Conservation (phyloP, 2,329 filamentous ascomycete genomes). For the Hawksworthiomyces lignivorus region DNA sequence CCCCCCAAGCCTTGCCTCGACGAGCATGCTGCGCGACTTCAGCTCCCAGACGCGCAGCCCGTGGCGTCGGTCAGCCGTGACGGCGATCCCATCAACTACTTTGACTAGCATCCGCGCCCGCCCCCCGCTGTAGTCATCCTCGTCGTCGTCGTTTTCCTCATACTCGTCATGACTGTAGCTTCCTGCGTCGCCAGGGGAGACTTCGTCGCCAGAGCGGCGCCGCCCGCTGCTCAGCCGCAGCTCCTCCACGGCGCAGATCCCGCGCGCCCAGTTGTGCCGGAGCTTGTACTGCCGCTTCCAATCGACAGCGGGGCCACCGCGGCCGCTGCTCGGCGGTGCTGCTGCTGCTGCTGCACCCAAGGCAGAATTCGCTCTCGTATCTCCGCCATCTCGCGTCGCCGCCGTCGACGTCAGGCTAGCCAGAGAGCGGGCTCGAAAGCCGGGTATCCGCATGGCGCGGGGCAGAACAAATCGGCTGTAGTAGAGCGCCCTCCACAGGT, state of each 20-base stretch:
- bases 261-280: constrained; percentile 83
- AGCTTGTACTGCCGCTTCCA: constrained; percentile 89
- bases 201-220: background rate
- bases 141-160: constrained; percentile 26
- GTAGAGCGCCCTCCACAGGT: constrained; percentile 87
- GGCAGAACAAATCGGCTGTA: constrained; percentile 81
- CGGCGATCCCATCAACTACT: constrained; percentile 66
- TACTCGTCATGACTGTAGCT: too few relatives aligned
- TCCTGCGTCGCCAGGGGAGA: too few relatives aligned
- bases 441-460: constrained; percentile 67
- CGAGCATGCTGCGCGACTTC: constrained; percentile 54
- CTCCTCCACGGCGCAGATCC: constrained; percentile 72
- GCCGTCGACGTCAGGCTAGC: background rate
- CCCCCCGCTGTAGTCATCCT: constrained; percentile 2
- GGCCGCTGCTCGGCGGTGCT: too few relatives aligned
- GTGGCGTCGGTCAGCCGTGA: constrained; percentile 62
- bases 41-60: constrained; percentile 76
- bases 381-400: too few relatives aligned
- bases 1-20: constrained; percentile 32
- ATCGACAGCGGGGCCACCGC: constrained; percentile 40
- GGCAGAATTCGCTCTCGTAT: too few relatives aligned
- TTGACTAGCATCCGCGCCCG: constrained; percentile 62
- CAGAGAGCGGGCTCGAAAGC: constrained; percentile 34
- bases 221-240: constrained; percentile 38
- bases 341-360: too few relatives aligned